Base-by-base conservation (phyloP, 495 filamentous ascomycete species). In the Neurospora sp. region DNA sequence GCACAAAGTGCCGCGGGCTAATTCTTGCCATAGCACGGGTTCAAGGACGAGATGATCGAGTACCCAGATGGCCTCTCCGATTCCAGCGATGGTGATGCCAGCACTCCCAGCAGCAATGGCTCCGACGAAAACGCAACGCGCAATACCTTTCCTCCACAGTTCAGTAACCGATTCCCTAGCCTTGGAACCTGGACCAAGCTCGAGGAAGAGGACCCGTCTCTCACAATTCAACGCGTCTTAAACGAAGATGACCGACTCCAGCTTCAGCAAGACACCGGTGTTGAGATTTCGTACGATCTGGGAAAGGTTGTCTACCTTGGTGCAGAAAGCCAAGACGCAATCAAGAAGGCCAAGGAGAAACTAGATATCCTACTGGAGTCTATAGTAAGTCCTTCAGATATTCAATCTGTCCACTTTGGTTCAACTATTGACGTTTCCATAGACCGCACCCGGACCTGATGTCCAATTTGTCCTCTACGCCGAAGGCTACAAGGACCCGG, bases 251-350 rank as follows among this genome's bases (percentile, higher is more conserved):
- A 72, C 14, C 69, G 82, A 5, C 35, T 38, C 3, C 49, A 78
- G 39, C 35, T 87, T 4, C 42, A 73, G 46, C 18, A 60, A 3
- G 49, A 83, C 9, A 80, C 79, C 2, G 72, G 72, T 14, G 81
- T 82, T 31, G 18, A 46, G 5, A 71, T 86, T 11, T 69, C 76
- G 7, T 72, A 70, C 14, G 72, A 76, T 38, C 60, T 75, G 3
- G 75, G 75, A n/a, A 71, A 69, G 18, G 66, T 75, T 2, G 74
- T 87, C 2, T 82, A 83, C 44, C 78, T 87, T 46, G 82, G 81
- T 0, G 80, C 73, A 8, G 12, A 76, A 27, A 73, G 72, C 3
- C 14, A 76, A 40, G 75, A 78, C 10, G 42, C 69, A 0, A 20
- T 84, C 8, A 37, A 70, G 31, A 72, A 71, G 23, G 81, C 76